Percentiles rank a stretch among this genome's conserved stretches.
phyloP scores from a whole-genome alignment of 805 yeast species.

The Metschnikowia henanensis region DNA sequence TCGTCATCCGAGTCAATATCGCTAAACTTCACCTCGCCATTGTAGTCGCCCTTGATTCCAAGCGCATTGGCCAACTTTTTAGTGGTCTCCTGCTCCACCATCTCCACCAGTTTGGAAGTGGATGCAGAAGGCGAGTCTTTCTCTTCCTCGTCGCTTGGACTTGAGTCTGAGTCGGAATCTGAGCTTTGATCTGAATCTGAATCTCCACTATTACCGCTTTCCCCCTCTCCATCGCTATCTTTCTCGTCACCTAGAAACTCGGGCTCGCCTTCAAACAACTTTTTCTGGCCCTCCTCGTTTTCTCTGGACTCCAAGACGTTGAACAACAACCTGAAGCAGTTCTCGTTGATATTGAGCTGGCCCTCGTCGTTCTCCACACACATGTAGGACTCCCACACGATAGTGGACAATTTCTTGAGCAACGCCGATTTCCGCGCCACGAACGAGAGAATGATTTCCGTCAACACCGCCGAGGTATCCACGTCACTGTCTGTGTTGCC shows the following conservation, averaged over 20 bases:
- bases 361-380: slow-evolving; percentile 32
- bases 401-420: slow-evolving; percentile 35
- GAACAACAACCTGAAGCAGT: slow-evolving; percentile 35
- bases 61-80: slow-evolving; percentile 69
- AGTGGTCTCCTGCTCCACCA: slow-evolving; percentile 48
- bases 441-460: slow-evolving; percentile 46
- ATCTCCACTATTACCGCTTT: background rate
- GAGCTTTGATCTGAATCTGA: slow-evolving; percentile 26
- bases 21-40: slow-evolving; percentile 47
- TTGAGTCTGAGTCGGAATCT: slow-evolving; percentile 21
- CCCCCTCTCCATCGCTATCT: slow-evolving; percentile 22
- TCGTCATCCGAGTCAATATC: slow-evolving; percentile 42
- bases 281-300: slow-evolving; percentile 76
- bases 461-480: slow-evolving; percentile 34
- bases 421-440: slow-evolving; percentile 40
- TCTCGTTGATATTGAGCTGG: slow-evolving; percentile 26
- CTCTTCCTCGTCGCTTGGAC: too few relatives aligned
- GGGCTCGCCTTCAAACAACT: slow-evolving; percentile 64
- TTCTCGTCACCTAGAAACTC: slow-evolving; percentile 29
- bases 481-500: slow-evolving; percentile 26
- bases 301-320: slow-evolving; percentile 56
- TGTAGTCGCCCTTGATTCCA: slow-evolving; percentile 51
- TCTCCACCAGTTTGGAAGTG: slow-evolving; percentile 9
- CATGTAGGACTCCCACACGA: slow-evolving; percentile 43
- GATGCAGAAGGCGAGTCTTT: too few relatives aligned